These are phyloP conservation scores for Eucalyptus pauciflora DNA, from an alignment of 345 rosid species.

Conservation along the genomic window DNA sequence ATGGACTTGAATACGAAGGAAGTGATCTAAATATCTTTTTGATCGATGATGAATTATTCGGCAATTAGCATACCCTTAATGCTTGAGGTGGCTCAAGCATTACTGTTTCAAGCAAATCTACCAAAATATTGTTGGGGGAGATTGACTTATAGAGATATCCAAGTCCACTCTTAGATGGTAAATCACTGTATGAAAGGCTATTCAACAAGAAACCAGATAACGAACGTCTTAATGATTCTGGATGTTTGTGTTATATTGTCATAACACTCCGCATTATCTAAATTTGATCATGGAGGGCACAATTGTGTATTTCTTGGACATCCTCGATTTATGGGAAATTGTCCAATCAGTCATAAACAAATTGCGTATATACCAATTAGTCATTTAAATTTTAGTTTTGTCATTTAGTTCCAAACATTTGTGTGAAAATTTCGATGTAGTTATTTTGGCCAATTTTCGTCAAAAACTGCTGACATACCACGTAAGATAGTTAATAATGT, in stretches of 20 bases:
- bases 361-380: background rate
- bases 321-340: background rate
- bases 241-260: background rate
- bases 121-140: background rate
- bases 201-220: background rate
- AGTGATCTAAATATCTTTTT: background rate
- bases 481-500: background rate
- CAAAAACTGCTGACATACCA: rapidly evolving
- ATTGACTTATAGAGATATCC: background rate
- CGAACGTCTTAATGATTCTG: background rate
- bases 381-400: background rate
- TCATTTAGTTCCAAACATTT: background rate
- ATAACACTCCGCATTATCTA: background rate
- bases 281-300: background rate
- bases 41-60: background rate
- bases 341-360: background rate
- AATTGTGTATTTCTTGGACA: background rate
- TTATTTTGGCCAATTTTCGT: rapidly evolving
- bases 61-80: background rate
- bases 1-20: background rate
- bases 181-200: background rate
- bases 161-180: background rate
- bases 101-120: background rate
- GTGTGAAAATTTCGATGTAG: background rate
- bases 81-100: background rate